These are phyloP conservation scores for Rosa rugosa DNA, from an alignment of 306 rosid species.

Conservation along the genomic window DNA sequence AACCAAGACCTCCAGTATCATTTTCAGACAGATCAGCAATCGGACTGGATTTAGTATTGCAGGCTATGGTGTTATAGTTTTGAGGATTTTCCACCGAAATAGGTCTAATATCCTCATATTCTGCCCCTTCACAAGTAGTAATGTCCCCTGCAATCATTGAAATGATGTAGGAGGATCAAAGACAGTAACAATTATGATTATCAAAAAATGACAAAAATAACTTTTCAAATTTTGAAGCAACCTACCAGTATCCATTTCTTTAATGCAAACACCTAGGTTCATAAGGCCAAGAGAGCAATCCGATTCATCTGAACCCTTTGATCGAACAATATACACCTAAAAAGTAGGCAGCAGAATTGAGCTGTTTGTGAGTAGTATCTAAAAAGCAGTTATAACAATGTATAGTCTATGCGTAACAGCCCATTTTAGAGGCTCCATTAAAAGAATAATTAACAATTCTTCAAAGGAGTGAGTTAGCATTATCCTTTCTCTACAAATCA, in stretches of 20 bases:
- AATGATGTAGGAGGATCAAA: background rate
- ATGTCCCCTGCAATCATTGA: slow-evolving; percentile 19
- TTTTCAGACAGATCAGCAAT: slow-evolving; percentile 27
- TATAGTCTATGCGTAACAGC: background rate
- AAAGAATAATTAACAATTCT: too few relatives aligned
- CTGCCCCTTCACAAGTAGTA: slow-evolving; percentile 17
- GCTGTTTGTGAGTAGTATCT: background rate
- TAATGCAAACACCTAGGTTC: slow-evolving; percentile 22
- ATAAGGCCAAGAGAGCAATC: slow-evolving; percentile 47
- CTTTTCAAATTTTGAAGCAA: slow-evolving; percentile 11
- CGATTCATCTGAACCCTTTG: slow-evolving; percentile 32
- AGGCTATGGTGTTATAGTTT: background rate
- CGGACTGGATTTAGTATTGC: background rate
- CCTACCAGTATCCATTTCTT: slow-evolving; percentile 27
- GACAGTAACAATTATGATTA: background rate
- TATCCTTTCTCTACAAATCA: background rate
- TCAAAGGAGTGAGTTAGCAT: too few relatives aligned
- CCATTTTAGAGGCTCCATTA: background rate
- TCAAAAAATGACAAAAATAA: background rate
- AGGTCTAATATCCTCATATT: slow-evolving; percentile 12
- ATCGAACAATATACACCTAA: slow-evolving; percentile 59
- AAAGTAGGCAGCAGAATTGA: background rate
- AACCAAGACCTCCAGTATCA: slow-evolving; percentile 23
- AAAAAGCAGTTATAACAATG: background rate
- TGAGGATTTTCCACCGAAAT: slow-evolving; percentile 6